Evolutionary conservation across 2,329 filamentous ascomycete genomes (phyloP).

Genomic region (Xylaria arbuscula): DNA sequence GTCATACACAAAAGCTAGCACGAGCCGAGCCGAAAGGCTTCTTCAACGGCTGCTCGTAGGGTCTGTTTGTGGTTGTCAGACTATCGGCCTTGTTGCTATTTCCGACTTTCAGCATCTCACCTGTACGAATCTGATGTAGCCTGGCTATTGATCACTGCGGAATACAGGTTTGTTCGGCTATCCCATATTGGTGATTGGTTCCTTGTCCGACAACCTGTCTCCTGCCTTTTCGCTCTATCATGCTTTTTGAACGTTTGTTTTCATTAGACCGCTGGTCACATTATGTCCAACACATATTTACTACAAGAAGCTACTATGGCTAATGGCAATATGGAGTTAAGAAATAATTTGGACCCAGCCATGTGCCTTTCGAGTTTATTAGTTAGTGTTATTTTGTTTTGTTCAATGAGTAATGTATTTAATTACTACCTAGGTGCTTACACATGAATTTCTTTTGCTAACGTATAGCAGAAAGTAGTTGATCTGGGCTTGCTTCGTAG

Average conservation of each 20-base stretch:
- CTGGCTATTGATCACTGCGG: not conserved
- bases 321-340: not conserved
- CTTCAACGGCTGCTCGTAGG: not conserved
- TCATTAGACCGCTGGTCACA: not conserved
- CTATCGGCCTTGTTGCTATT: slow-evolving; percentile 13
- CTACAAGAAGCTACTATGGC: not conserved
- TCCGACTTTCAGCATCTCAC: slow-evolving; percentile 1
- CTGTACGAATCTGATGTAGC: not conserved
- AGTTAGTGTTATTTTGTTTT: not conserved
- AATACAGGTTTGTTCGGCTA: not conserved
- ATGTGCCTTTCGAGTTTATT: not conserved
- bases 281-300: not conserved
- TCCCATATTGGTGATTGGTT: not conserved
- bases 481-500: too few species aligned
- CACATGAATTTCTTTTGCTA: not conserved
- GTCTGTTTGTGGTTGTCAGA: slow-evolving; percentile 5
- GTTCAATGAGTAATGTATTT: not conserved
- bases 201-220: not conserved
- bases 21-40: slow-evolving; percentile 4
- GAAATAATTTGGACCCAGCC: not conserved
- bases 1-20: not conserved
- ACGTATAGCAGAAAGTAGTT: too few species aligned
- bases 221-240: not conserved
- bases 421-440: not conserved
- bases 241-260: not conserved